Conservation (phyloP, 75 land plant species). For the Pinus taeda region DNA sequence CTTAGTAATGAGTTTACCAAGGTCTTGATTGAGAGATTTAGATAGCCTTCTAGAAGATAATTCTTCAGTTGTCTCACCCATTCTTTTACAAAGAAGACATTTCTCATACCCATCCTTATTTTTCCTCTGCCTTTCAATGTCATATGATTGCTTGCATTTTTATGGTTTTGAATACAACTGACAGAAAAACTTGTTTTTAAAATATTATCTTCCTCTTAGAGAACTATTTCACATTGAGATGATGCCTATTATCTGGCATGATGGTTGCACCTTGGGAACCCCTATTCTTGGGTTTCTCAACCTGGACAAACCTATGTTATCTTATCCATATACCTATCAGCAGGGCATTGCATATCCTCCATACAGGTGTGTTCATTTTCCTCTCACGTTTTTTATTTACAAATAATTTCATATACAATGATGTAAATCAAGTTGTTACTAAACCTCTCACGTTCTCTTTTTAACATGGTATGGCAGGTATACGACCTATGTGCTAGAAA, state of each 20-base stretch:
- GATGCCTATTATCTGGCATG: slow-evolving; percentile 4
- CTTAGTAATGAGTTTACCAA: no score
- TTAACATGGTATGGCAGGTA: slow-evolving; percentile 5
- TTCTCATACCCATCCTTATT: no score
- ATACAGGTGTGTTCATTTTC: slow-evolving; percentile 1
- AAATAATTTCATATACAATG: neutral
- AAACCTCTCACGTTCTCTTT: neutral
- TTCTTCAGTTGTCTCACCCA: no score
- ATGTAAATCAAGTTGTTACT: neutral
- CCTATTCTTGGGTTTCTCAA: slow-evolving; percentile 8
- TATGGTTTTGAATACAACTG: neutral
- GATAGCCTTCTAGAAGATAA: no score
- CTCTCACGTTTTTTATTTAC: neutral
- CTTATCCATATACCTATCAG: neutral
- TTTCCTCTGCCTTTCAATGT: no score
- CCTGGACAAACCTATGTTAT: slow-evolving; percentile 2
- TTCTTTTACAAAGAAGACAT: no score
- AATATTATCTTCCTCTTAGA: neutral
- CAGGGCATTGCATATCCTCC: slow-evolving; percentile 4
- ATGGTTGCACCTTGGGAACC: neutral
- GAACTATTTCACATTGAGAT: neutral
- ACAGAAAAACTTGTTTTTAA: neutral
- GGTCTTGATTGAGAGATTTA: no score
- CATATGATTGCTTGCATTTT: neutral
- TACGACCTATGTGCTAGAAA: slow-evolving; percentile 1